phyloP scores from a whole-genome alignment of 139 green algal species.

The Coccomyxa sp. region DNA sequence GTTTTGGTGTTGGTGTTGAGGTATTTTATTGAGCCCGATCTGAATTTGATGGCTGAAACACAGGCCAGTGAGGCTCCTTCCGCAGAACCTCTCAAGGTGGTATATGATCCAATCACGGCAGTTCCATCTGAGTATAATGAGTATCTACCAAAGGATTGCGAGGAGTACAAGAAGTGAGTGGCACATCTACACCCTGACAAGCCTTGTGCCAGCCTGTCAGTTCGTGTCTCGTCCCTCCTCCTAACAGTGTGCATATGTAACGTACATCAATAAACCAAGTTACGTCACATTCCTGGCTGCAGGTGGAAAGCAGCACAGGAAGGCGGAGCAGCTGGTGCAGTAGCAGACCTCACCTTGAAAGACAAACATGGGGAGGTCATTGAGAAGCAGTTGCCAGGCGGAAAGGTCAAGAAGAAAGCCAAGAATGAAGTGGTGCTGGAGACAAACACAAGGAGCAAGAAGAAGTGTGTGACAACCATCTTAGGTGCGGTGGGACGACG shows the following conservation, averaged over 20 bases:
- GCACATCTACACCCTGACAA: too few relatives aligned
- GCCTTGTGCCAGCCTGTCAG: too few relatives aligned
- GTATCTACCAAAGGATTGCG: slow-evolving; percentile 73
- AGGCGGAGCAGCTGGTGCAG: slow-evolving; percentile 29
- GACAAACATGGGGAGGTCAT: slow-evolving; percentile 52
- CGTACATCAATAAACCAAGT: too few relatives aligned
- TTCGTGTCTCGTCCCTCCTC: too few relatives aligned
- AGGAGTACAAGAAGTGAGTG: slow-evolving; percentile 78
- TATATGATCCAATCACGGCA: slow-evolving; percentile 78
- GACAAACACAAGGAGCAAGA: slow-evolving; percentile 81
- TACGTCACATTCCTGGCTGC: neutral
- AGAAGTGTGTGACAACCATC: slow-evolving; percentile 91
- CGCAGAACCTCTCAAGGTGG: slow-evolving; percentile 45
- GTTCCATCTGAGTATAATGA: slow-evolving; percentile 86
- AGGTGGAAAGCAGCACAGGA: slow-evolving; percentile 58
- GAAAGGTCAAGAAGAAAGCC: slow-evolving; percentile 71
- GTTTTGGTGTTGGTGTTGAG: too few relatives aligned
- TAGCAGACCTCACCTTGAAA: slow-evolving; percentile 59
- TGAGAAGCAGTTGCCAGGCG: slow-evolving; percentile 62
- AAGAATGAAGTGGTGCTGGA: slow-evolving; percentile 72
- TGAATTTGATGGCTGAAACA: too few relatives aligned
- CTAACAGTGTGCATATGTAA: too few relatives aligned
- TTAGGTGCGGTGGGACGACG: neutral
- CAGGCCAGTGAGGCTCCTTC: too few relatives aligned
- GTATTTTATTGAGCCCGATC: too few relatives aligned